A percentile compares a stretch with the other conserved stretches of the same genome.
Evolutionary conservation across 495 filamentous ascomycete genomes (phyloP).

Genomic region (Penicillium maclennaniae): DNA sequence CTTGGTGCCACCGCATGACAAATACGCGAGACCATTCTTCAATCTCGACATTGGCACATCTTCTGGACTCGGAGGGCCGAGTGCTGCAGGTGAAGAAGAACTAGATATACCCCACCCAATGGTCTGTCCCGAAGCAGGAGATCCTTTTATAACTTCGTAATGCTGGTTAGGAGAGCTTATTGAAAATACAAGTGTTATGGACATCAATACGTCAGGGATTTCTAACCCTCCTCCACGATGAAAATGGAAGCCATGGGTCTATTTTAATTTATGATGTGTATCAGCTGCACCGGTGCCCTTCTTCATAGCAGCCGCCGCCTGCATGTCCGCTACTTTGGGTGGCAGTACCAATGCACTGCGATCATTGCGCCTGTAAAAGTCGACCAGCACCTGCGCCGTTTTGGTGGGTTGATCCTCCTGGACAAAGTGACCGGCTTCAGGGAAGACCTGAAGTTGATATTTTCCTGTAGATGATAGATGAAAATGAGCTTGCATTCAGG

Average conservation of each 20-base stretch:
- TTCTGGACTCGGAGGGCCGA: constrained; percentile 41
- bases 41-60: constrained; percentile 55
- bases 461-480: constrained; percentile 57
- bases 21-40: constrained; percentile 76
- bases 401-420: constrained; percentile 92
- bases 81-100: constrained; percentile 6
- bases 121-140: not conserved
- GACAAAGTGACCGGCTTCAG: constrained; percentile 92
- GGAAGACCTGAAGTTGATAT: constrained; percentile 92
- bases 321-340: constrained; percentile 74
- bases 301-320: constrained; percentile 46
- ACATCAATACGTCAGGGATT: too few species aligned
- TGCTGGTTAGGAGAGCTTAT: not conserved
- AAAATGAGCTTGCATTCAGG: not conserved
- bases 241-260: not conserved
- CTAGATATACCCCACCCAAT: not conserved
- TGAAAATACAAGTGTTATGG: too few species aligned
- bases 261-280: not conserved
- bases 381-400: constrained; percentile 75
- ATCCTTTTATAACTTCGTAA: not conserved
- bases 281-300: constrained; percentile 22
- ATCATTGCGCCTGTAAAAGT: constrained; percentile 91
- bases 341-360: constrained; percentile 78
- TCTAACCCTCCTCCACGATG: not conserved
- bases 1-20: constrained; percentile 83